phyloP scores from a whole-genome alignment of 192 early-diverging fungal genomes.

The Gonapodya prolifera region DNA sequence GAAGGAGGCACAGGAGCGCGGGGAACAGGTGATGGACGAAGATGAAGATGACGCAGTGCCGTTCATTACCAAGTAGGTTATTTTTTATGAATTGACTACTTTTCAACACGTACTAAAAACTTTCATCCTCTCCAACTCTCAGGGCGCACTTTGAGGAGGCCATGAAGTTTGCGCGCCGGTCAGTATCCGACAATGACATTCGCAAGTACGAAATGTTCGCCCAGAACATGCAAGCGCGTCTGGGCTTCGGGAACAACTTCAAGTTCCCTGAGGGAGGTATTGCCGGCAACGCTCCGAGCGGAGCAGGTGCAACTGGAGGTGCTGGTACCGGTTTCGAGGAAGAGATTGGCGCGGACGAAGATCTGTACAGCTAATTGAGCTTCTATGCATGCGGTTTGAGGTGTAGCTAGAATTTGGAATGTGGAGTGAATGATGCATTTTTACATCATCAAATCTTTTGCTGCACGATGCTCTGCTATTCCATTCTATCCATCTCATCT shows the following conservation, averaged over 20 bases:
- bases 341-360: constrained; percentile 57
- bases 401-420: neutral
- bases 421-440: neutral
- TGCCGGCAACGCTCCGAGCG: constrained; percentile 22
- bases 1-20: constrained; percentile 49
- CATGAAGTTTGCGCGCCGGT: constrained; percentile 93
- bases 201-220: constrained; percentile 99
- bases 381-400: neutral
- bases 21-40: constrained; percentile 56
- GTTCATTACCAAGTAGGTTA: constrained; percentile 55
- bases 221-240: constrained; percentile 89
- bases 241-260: constrained; percentile 81
- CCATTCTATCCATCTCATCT: neutral
- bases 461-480: neutral
- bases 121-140: neutral
- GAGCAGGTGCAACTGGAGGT: constrained; percentile 15
- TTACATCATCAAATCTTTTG: neutral
- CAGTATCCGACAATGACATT: constrained; percentile 90
- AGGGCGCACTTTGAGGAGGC: constrained; percentile 96
- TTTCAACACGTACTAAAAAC: neutral
- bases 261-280: constrained; percentile 79
- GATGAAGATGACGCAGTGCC: constrained; percentile 80
- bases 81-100: neutral
- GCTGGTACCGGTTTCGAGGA: constrained; percentile 42
- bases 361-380: constrained; percentile 65